Evolutionary conservation across 148 eudicot genomes (phyloP), one percentile per base, ranked within the genome.

Genomic region (Cornus florida): DNA sequence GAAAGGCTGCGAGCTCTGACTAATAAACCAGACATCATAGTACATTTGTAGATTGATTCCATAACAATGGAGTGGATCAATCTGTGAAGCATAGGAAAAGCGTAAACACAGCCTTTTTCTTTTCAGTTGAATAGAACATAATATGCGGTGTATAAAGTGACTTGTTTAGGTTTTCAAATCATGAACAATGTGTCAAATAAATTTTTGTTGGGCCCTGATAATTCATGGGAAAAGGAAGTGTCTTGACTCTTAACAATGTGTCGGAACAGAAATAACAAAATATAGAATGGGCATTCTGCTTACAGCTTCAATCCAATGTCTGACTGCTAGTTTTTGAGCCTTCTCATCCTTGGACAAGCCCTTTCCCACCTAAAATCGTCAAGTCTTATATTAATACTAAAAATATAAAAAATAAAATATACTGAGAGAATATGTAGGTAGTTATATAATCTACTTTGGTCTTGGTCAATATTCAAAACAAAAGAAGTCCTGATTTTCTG

Each of bases 261-360:
- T 35, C 0, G 38, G 38, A 35, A 35, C 38, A 35, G 38, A 35
- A 19, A 10, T 12, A n/a, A n/a, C 33, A 22, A 33, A 35, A 22
- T 59, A n/a, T 38, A 23, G 22, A 75, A 10, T 0, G 59, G 39
- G 38, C n/a, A 66, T 23, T 67, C 41, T 33, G 78, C 87, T 84
- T 77, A 84, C 87, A 23, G 87, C 87, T 70, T 84, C 87, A 50
- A 84, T 70, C 87, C 87, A 84, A n/a, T 81, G 79, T 43, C 75
- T 38, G 7, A 81, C 31, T 59, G 82, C 79, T 50, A 84, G 77
- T 22, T 73, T 81, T 53, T 75, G 76, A 67, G 86, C 86, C 32
- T 84, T 84, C 46, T 77, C 76, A 67, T 84, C 79, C 83, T 84
- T 81, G 7, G 74, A 81, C 84, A 81, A 65, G 4, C 87, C 87